Evolutionary conservation across 345 rosid species (phyloP).

Genomic region (Brassica nigra): DNA sequence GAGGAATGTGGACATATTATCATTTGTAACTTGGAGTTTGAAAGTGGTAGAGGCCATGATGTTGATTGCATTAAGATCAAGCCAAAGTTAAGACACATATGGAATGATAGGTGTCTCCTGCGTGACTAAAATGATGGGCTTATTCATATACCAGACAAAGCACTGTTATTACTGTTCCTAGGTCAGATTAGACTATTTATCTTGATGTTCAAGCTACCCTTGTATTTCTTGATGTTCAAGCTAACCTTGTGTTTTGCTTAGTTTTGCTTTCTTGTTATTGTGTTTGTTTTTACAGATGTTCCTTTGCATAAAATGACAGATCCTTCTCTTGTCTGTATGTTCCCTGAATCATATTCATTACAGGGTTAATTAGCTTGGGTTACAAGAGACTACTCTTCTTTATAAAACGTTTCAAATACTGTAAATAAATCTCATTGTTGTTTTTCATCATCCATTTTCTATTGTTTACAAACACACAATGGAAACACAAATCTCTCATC

Average conservation of each 20-base stretch:
- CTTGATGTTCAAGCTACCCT: not conserved
- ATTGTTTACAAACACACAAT: not conserved
- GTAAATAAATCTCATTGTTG: conserved; percentile 15
- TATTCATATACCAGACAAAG: conserved; percentile 50
- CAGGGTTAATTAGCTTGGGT: conserved; percentile 5
- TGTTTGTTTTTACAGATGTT: conserved; percentile 54
- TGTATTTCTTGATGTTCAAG: not conserved
- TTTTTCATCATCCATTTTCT: not conserved
- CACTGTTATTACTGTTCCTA: not conserved
- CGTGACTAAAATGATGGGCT: conserved; percentile 83
- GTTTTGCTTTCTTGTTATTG: not conserved
- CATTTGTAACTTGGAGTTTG: conserved; percentile 68
- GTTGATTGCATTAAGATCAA: conserved; percentile 91
- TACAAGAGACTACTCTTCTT: not conserved
- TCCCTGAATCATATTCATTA: not conserved
- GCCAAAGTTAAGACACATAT: conserved; percentile 82
- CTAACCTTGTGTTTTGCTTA: not conserved
- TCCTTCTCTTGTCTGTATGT: conserved; percentile 43
- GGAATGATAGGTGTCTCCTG: conserved; percentile 89
- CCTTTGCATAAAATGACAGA: conserved; percentile 71
- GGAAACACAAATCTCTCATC: not conserved
- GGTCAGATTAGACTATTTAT: not conserved
- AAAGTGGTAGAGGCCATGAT: conserved; percentile 63
- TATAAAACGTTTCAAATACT: not conserved
- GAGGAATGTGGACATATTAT: conserved; percentile 91